Percentiles rank a stretch among this genome's conserved stretches.
Conservation (phyloP, 805 yeast genomes). For the Tetrapisispora phaffii region DNA sequence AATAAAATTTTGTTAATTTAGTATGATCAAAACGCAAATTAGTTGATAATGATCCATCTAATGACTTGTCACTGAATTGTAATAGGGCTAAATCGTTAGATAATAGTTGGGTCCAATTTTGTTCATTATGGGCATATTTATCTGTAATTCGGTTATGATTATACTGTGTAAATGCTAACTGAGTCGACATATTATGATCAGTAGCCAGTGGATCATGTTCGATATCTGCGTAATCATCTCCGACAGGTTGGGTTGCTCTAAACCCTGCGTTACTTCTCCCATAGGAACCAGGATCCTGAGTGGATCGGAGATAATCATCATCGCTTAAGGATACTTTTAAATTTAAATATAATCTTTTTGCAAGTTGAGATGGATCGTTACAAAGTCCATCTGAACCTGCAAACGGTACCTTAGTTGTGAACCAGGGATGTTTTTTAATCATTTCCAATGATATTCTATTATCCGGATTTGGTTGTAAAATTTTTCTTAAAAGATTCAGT, state of each 20-base stretch:
- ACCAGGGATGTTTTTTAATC: constrained; percentile 50
- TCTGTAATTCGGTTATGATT: background rate
- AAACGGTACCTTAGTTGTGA: constrained; percentile 34
- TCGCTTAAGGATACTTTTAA: constrained; percentile 47
- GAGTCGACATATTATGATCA: constrained; percentile 15
- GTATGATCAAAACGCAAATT: constrained; percentile 15
- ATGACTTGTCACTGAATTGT: constrained; percentile 15
- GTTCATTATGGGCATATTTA: constrained; percentile 12
- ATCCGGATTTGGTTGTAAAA: constrained; percentile 41
- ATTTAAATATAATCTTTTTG: constrained; percentile 41
- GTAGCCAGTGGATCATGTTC: constrained; percentile 12
- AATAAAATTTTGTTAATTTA: constrained; percentile 25
- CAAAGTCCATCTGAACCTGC: constrained; percentile 42
- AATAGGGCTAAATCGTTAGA: constrained; percentile 21
- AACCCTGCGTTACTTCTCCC: background rate
- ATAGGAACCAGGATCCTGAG: constrained; percentile 10
- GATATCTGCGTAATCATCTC: constrained; percentile 33
- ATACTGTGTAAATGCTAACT: constrained; percentile 14
- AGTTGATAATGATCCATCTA: background rate
- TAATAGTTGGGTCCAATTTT: constrained; percentile 17
- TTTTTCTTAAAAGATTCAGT: constrained; percentile 42
- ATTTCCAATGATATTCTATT: constrained; percentile 34
- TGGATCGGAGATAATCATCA: constrained; percentile 31
- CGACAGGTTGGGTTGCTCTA: constrained; percentile 39
- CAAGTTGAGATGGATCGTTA: constrained; percentile 41